phyloP scores from a whole-genome alignment of 108 stramenopile species.

The Skeletonema potamos region DNA sequence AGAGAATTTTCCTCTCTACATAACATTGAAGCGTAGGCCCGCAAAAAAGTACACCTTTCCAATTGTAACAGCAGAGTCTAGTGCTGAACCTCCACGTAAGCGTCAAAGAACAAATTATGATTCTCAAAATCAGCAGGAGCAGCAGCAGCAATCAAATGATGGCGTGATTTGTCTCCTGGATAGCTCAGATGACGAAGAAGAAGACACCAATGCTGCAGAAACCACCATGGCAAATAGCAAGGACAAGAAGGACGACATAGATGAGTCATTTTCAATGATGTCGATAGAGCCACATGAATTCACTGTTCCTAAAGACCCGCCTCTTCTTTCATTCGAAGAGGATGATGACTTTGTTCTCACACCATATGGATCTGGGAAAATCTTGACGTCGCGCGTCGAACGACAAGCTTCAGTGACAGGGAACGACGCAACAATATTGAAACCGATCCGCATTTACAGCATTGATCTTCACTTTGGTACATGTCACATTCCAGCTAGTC shows the following conservation, averaged over 20 bases:
- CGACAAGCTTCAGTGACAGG: slow-evolving; percentile 3
- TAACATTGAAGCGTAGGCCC: background rate
- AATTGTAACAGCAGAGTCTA: background rate
- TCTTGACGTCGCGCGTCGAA: slow-evolving; percentile 22
- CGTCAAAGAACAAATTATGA: slow-evolving; percentile 10
- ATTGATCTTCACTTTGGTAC: slow-evolving; percentile 30
- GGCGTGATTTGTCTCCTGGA: slow-evolving; percentile 30
- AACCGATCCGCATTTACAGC: slow-evolving; percentile 21
- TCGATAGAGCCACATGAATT: background rate
- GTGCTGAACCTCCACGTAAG: slow-evolving; percentile 9
- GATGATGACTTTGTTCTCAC: slow-evolving; percentile 42
- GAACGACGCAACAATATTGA: slow-evolving; percentile 15
- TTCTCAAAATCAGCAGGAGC: background rate
- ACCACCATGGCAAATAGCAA: background rate
- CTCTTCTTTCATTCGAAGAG: slow-evolving; percentile 4
- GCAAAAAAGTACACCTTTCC: background rate
- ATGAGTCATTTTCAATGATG: slow-evolving; percentile 3
- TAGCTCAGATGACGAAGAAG: slow-evolving; percentile 41
- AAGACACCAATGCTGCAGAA: background rate
- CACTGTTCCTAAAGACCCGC: slow-evolving; percentile 19
- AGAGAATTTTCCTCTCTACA: background rate
- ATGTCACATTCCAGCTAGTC: slow-evolving; percentile 26
- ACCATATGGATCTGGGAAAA: slow-evolving; percentile 35
- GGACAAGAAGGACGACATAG: background rate
- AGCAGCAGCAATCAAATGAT: background rate